Evolutionary conservation across 192 early-diverging fungal genomes (phyloP).

Genomic region (Mortierella alpina): DNA sequence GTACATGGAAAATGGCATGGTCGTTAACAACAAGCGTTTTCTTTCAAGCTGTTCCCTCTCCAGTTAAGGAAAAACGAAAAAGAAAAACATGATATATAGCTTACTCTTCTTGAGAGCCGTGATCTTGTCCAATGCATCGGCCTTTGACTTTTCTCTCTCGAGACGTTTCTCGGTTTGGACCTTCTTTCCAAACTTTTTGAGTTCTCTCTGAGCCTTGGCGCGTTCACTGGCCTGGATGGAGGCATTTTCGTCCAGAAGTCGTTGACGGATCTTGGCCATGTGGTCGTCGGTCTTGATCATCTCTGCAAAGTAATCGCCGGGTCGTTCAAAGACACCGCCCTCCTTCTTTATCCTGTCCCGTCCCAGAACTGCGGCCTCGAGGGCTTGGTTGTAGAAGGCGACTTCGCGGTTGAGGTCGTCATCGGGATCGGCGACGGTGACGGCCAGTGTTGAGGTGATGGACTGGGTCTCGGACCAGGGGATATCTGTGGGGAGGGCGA

Average conservation of each 20-base stretch:
- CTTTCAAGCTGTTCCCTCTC: neutral
- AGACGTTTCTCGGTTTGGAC: constrained; percentile 92
- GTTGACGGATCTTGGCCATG: constrained; percentile 90
- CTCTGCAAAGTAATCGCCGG: constrained; percentile 98
- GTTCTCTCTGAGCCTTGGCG: constrained; percentile 86
- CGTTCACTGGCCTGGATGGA: constrained; percentile 84
- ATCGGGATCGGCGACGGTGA: constrained; percentile 70
- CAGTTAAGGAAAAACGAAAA: constrained; percentile 17
- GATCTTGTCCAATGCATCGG: constrained; percentile 91
- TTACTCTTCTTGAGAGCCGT: constrained; percentile 88
- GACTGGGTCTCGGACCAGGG: constrained; percentile 80
- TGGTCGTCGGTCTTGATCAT: constrained; percentile 98
- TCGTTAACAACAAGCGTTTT: no score
- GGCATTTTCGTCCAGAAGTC: constrained; percentile 85
- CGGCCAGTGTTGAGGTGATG: constrained; percentile 65
- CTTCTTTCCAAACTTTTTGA: constrained; percentile 98
- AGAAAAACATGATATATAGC: constrained; percentile 57
- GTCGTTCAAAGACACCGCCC: constrained; percentile 84
- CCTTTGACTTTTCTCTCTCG: constrained; percentile 89
- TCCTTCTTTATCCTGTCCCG: constrained; percentile 69
- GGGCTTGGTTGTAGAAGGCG: constrained; percentile 93
- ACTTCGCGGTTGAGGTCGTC: constrained; percentile 95
- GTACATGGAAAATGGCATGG: no score
- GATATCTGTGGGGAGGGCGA: constrained; percentile 64
- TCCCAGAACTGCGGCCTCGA: constrained; percentile 80